Conservation (phyloP, 177 flowering plant species). For the Tripterygium wilfordii region DNA sequence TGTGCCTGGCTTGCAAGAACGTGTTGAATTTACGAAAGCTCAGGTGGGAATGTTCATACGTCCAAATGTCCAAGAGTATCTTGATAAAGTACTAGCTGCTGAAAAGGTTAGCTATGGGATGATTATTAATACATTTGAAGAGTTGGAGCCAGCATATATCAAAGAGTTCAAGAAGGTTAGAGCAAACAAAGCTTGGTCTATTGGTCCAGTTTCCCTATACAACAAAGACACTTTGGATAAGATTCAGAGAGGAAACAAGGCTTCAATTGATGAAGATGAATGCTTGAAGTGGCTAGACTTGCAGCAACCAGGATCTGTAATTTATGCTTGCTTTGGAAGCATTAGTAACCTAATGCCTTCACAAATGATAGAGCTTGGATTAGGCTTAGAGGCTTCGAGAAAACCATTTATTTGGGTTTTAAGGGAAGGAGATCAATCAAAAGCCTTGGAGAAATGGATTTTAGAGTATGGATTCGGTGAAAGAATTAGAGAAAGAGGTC, state of each 20-base stretch:
- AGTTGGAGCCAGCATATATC: background rate
- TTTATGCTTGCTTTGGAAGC: conserved; percentile 2
- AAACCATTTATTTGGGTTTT: no score
- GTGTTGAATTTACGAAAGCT: background rate
- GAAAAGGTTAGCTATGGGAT: background rate
- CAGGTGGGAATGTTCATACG: background rate
- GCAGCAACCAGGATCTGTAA: no score
- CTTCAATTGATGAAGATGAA: background rate
- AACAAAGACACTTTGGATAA: background rate
- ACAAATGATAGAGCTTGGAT: background rate
- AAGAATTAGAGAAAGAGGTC: no score
- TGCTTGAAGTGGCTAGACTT: no score
- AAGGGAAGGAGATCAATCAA: background rate
- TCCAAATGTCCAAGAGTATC: background rate
- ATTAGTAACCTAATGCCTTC: background rate
- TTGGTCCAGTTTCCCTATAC: conserved; percentile 2
- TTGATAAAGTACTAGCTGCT: background rate
- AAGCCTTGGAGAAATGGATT: background rate
- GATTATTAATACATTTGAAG: background rate
- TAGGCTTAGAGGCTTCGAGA: background rate
- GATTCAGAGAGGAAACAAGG: conserved; percentile 1
- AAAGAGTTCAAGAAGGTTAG: background rate
- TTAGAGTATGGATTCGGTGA: no score
- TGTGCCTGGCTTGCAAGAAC: conserved; percentile 2
- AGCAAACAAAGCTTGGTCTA: background rate